A percentile compares a stretch with the other conserved stretches of the same genome.
Evolutionary conservation across 306 rosid genomes (phyloP).

Genomic region (Vigna radiata): DNA sequence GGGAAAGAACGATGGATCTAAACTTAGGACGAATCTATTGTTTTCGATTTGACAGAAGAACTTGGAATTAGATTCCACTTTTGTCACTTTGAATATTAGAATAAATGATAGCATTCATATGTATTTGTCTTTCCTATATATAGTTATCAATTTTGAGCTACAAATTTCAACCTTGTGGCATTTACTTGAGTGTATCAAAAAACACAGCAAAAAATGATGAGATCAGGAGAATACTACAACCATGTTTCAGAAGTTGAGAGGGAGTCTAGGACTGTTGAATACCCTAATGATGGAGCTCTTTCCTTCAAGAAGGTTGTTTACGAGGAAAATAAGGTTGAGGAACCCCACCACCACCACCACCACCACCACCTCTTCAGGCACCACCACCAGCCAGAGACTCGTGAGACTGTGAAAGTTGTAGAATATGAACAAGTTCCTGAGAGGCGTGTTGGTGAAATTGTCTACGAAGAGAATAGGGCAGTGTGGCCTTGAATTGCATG

Average conservation of each 20-base stretch:
- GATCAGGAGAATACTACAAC: constrained; percentile 44
- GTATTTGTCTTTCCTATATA: background rate
- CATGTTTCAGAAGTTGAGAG: constrained; percentile 43
- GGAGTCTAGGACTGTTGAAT: constrained; percentile 41
- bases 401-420: constrained; percentile 51
- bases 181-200: background rate
- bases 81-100: background rate
- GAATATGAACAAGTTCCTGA: constrained; percentile 45
- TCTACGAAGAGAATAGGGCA: constrained; percentile 38
- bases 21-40: background rate
- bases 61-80: constrained; percentile 48
- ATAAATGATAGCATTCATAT: background rate
- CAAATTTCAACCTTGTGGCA: background rate
- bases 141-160: background rate
- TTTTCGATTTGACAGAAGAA: constrained; percentile 28
- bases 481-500: constrained; percentile 35
- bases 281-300: constrained; percentile 37
- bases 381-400: constrained; percentile 26
- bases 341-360: background rate
- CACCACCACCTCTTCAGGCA: constrained; percentile 10
- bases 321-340: constrained; percentile 34
- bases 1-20: background rate
- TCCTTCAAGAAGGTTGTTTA: constrained; percentile 42
- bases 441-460: constrained; percentile 28
- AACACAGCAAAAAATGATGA: background rate